Percentiles rank a stretch among this genome's conserved stretches.
Conservation (phyloP, 139 green algal genomes). For the Chlorella sp. region DNA sequence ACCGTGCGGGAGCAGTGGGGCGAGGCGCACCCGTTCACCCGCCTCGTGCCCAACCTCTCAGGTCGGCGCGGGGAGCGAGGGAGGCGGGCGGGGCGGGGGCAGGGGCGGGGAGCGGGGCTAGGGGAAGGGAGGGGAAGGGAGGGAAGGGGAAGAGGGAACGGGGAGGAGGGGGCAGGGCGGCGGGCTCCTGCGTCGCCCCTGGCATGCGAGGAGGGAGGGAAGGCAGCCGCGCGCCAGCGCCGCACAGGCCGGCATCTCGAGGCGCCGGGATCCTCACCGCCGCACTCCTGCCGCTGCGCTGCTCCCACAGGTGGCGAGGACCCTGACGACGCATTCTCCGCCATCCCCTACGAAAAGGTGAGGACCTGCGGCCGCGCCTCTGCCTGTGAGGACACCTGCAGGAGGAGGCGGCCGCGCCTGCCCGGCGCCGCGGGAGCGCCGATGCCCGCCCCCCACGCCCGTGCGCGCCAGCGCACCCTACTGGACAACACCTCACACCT, state of each 20-base stretch:
- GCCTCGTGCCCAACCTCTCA: conserved; percentile 58
- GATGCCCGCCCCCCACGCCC: neutral
- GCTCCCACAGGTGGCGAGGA: conserved; percentile 71
- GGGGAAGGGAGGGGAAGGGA: no score
- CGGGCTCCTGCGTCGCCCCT: neutral
- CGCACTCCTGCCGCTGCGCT: conserved; percentile 4
- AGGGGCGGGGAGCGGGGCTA: no score
- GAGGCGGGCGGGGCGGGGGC: no score
- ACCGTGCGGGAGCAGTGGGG: conserved; percentile 36
- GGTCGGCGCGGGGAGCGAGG: conserved; percentile 7
- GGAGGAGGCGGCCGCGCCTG: neutral
- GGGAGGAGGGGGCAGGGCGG: no score
- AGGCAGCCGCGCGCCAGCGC: neutral
- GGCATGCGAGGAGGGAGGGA: neutral
- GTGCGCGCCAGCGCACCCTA: neutral
- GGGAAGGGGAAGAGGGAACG: no score
- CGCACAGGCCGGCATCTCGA: neutral
- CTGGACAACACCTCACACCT: neutral
- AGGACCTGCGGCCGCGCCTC: neutral
- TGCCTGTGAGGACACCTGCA: neutral
- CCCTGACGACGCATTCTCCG: conserved; percentile 89
- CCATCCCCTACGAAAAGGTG: conserved; percentile 55
- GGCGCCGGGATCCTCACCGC: neutral
- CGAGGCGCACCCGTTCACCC: conserved; percentile 59
- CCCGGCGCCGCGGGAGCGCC: neutral